phyloP scores from a whole-genome alignment of 2,329 filamentous ascomycete species.

The Alternaria gansuensis region DNA sequence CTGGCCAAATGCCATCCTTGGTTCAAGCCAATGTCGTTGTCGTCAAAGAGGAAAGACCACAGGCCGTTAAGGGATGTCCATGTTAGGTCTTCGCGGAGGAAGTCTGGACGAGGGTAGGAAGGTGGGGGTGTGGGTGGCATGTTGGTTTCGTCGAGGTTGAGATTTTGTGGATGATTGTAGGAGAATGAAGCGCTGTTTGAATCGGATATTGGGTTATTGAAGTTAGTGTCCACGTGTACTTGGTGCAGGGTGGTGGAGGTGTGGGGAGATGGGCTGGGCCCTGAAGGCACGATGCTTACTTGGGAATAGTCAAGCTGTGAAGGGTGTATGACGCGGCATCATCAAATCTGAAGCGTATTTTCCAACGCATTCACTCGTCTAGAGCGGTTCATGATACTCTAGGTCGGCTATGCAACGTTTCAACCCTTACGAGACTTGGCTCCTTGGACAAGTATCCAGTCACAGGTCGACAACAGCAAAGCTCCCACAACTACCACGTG shows the following conservation, averaged over 20 bases:
- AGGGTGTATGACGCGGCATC: neutral
- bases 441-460: neutral
- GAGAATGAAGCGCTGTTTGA: neutral
- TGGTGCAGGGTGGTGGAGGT: conserved; percentile 18
- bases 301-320: conserved; percentile 5
- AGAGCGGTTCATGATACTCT: neutral
- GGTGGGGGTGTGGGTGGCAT: conserved; percentile 15
- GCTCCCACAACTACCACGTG: neutral
- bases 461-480: neutral
- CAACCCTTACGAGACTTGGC: neutral
- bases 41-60: conserved; percentile 73
- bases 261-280: conserved; percentile 23
- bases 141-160: neutral
- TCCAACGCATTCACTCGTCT: too few species aligned
- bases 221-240: conserved; percentile 21
- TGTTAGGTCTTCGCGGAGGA: conserved; percentile 63
- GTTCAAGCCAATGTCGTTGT: conserved; percentile 65
- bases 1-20: conserved; percentile 64
- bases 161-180: neutral
- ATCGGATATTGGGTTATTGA: conserved; percentile 9
- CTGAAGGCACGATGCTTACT: conserved; percentile 5
- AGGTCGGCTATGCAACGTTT: neutral
- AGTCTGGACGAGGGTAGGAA: conserved; percentile 71
- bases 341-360: too few species aligned
- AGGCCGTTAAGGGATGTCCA: conserved; percentile 70